Percentiles rank a stretch among this genome's conserved stretches.
Evolutionary conservation across 148 eudicot genomes (phyloP).

Genomic region (Fallopia convolvulus): DNA sequence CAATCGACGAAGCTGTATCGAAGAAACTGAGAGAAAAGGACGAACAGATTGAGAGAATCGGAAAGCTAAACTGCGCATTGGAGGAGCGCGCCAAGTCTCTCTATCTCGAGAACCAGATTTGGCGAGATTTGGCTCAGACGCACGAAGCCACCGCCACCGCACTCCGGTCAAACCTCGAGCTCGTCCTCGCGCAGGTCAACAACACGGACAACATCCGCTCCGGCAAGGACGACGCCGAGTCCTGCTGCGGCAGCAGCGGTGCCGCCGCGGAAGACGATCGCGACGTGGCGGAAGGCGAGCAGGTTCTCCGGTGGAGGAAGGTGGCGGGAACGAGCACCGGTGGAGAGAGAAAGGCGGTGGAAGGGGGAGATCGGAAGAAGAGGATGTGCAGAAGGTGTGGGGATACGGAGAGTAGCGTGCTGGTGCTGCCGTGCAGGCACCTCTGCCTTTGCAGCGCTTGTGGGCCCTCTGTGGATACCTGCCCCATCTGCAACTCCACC

Average conservation of each 20-base stretch:
- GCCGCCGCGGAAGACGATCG: conserved; percentile 10
- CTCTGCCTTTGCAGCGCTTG: conserved; percentile 70
- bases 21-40: conserved; percentile 50
- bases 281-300: not conserved
- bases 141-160: conserved; percentile 80
- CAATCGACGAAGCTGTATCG: conserved; percentile 36
- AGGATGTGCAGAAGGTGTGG: conserved; percentile 62
- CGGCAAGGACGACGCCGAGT: conserved; percentile 48
- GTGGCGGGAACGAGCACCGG: conserved; percentile 7
- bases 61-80: conserved; percentile 46
- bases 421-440: conserved; percentile 80
- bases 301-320: conserved; percentile 5
- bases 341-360: conserved; percentile 8
- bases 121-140: conserved; percentile 75
- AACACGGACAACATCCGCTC: conserved; percentile 1
- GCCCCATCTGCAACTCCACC: conserved; percentile 61
- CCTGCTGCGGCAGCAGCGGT: conserved; percentile 69
- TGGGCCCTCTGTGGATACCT: conserved; percentile 48
- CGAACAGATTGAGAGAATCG: conserved; percentile 42
- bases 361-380: not conserved
- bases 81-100: conserved; percentile 57
- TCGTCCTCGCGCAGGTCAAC: conserved; percentile 39
- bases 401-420: conserved; percentile 53
- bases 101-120: conserved; percentile 59
- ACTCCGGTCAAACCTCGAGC: conserved; percentile 49